Conservation (phyloP, 1,284 basidiomycete genomes). For the Laetiporus sulphureus region DNA sequence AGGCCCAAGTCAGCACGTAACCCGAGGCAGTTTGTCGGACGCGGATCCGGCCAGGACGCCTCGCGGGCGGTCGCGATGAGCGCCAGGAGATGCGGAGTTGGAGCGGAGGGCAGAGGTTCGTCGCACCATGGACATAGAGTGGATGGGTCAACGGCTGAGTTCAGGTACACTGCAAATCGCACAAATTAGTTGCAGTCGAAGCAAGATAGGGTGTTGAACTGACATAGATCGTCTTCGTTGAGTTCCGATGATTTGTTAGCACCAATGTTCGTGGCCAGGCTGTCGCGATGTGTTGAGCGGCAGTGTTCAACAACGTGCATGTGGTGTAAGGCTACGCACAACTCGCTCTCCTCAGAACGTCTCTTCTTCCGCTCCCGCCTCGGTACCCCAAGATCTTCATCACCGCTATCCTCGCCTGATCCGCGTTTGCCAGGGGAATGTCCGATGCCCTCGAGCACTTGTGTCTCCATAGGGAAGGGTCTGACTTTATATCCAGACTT, state of each 20-base stretch:
- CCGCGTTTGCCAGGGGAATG: constrained; percentile 29
- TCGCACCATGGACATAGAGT: constrained; percentile 78
- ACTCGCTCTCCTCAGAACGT: constrained; percentile 20
- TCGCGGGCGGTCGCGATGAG: constrained; percentile 45
- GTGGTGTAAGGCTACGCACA: constrained; percentile 21
- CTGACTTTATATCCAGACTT: constrained; percentile 10
- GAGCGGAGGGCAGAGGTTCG: constrained; percentile 50
- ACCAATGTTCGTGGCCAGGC: constrained; percentile 16
- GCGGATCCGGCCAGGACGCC: constrained; percentile 51
- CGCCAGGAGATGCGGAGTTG: constrained; percentile 49
- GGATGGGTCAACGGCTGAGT: constrained; percentile 46
- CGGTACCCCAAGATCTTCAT: constrained; percentile 14
- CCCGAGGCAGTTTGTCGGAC: constrained; percentile 63
- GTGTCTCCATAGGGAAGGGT: constrained; percentile 48
- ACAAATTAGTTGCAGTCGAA: constrained; percentile 7
- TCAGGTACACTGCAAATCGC: constrained; percentile 33
- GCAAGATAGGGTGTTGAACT: not conserved
- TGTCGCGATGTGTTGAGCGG: not conserved
- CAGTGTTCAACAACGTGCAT: constrained; percentile 2
- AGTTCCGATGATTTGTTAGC: constrained; percentile 17
- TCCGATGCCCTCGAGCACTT: constrained; percentile 32
- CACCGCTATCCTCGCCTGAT: constrained; percentile 25
- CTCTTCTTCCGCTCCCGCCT: constrained; percentile 29
- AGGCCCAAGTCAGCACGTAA: constrained; percentile 54
- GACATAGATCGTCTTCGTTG: constrained; percentile 20